Percentiles rank a stretch among this genome's conserved stretches.
phyloP scores from a whole-genome alignment of 352 stramenopile genomes.

The Phytophthora hybrid region DNA sequence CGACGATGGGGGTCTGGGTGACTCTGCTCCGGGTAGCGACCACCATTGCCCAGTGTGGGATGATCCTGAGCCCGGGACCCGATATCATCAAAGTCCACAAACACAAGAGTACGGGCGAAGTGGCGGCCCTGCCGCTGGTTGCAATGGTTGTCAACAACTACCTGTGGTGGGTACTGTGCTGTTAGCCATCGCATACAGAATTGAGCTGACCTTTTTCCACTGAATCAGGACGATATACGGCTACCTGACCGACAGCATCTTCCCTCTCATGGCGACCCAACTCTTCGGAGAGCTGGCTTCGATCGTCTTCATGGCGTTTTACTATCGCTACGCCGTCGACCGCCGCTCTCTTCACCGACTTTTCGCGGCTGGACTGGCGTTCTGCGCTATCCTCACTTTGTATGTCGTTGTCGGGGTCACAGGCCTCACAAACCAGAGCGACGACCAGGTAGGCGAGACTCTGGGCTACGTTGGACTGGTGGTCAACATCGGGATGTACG shows the following conservation, averaged over 20 bases:
- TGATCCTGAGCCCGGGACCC: slow-evolving; percentile 8
- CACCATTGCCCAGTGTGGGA: not conserved
- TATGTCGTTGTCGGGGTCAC: slow-evolving; percentile 42
- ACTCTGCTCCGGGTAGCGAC: not conserved
- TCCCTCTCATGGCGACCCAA: slow-evolving; percentile 33
- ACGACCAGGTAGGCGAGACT: slow-evolving; percentile 35
- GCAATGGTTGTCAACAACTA: slow-evolving; percentile 38
- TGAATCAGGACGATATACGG: slow-evolving; percentile 31
- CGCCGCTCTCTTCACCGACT: slow-evolving; percentile 13
- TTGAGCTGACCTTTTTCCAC: not conserved
- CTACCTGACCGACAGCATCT: slow-evolving; percentile 33
- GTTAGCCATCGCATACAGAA: no score
- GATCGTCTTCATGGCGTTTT: slow-evolving; percentile 26
- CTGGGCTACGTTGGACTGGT: slow-evolving; percentile 40
- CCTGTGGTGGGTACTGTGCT: slow-evolving; percentile 20
- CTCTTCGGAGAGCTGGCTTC: slow-evolving; percentile 27
- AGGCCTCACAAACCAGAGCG: slow-evolving; percentile 38
- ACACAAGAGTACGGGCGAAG: slow-evolving; percentile 19
- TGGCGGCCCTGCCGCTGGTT: slow-evolving; percentile 29
- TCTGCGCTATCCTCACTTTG: slow-evolving; percentile 27
- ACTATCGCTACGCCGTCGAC: slow-evolving; percentile 21
- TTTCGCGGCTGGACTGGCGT: slow-evolving; percentile 1
- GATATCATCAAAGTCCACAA: slow-evolving; percentile 26
- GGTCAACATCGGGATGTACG: slow-evolving; percentile 38
- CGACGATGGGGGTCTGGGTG: not conserved